These are phyloP conservation scores for Diaporthe australafricana DNA, from an alignment of 2,329 filamentous ascomycete genomes.

Conservation along the genomic window DNA sequence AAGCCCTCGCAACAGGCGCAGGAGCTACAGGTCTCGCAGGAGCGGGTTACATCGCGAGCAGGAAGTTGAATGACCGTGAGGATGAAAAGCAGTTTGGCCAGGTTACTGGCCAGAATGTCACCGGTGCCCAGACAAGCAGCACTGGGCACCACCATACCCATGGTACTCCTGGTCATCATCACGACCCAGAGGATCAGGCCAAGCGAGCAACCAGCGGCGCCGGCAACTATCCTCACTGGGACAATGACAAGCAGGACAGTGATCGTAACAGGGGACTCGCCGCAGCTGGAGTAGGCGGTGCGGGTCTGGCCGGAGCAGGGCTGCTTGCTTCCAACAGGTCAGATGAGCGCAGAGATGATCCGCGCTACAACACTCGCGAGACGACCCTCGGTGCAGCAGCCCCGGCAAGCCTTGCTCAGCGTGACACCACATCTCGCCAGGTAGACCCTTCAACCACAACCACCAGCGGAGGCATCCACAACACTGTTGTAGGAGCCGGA, in stretches of 20 bases:
- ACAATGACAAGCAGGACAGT: not conserved
- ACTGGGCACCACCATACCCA: not conserved
- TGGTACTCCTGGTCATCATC: not conserved
- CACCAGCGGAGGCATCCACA: constrained; percentile 32
- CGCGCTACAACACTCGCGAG: not conserved
- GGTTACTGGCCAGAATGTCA: not conserved
- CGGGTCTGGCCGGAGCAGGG: constrained; percentile 11
- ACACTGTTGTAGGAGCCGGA: constrained; percentile 32
- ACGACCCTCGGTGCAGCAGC: not conserved
- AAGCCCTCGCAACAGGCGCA: constrained; percentile 1
- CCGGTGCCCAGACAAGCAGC: not conserved
- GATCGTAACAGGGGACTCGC: not conserved
- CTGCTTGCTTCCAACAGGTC: not conserved
- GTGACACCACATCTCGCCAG: not conserved
- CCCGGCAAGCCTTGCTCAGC: not conserved
- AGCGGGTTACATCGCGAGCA: constrained; percentile 29
- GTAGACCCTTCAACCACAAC: not conserved
- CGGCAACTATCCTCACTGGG: constrained; percentile 15
- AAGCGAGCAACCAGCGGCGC: constrained; percentile 15
- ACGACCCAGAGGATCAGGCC: not conserved
- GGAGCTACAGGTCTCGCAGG: constrained; percentile 27
- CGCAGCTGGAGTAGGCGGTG: not conserved
- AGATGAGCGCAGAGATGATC: not conserved
- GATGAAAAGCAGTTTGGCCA: not conserved
- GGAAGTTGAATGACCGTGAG: not conserved